Conservation (phyloP, 75 land plant genomes). For the Cryptomeria japonica region DNA sequence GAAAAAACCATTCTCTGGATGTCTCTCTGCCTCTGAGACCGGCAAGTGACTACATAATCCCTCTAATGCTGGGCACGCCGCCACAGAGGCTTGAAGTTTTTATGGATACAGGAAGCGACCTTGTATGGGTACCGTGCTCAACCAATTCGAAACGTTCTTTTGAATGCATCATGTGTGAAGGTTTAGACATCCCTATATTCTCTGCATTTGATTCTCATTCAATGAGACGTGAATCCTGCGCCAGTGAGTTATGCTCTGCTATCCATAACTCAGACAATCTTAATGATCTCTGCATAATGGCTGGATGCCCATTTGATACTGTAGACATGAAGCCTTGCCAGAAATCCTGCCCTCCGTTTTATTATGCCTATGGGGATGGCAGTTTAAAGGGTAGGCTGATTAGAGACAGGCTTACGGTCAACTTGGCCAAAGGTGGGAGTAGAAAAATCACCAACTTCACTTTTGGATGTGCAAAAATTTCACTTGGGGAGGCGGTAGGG, state of each 20-base stretch:
- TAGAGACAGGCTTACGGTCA: constrained; percentile 30
- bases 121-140: constrained; percentile 91
- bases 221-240: constrained; percentile 21
- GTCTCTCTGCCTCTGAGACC: constrained; percentile 14
- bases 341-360: constrained; percentile 49
- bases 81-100: constrained; percentile 50
- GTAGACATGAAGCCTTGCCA: constrained; percentile 47
- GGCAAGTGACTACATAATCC: constrained; percentile 46
- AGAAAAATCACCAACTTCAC: constrained; percentile 44
- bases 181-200: constrained; percentile 13
- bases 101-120: constrained; percentile 96
- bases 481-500: constrained; percentile 71
- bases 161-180: constrained; percentile 71
- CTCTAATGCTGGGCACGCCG: constrained; percentile 51
- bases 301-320: constrained; percentile 42
- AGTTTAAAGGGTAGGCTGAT: constrained; percentile 48
- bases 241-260: constrained; percentile 41
- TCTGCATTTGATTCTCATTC: neutral
- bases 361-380: constrained; percentile 75
- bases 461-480: constrained; percentile 62
- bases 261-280: constrained; percentile 48
- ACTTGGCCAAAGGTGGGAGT: constrained; percentile 4
- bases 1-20: neutral
- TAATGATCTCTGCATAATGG: constrained; percentile 66
- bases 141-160: constrained; percentile 35